These are phyloP conservation scores for Naematelia encephala DNA, from an alignment of 768 basidiomycete species.

Conservation along the genomic window DNA sequence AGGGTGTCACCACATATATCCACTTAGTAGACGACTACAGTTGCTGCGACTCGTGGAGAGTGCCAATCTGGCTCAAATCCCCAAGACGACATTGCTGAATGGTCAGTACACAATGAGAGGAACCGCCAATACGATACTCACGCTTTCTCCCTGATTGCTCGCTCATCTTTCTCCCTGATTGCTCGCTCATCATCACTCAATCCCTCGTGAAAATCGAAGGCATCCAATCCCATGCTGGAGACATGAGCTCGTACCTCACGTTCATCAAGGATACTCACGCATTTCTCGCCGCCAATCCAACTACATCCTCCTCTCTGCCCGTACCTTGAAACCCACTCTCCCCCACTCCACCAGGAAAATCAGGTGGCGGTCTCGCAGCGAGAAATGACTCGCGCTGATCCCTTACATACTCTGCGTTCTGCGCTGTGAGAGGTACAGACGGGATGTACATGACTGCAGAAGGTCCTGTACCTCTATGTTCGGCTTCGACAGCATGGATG, in stretches of 20 bases:
- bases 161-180: constrained; percentile 21
- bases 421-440: constrained; percentile 41
- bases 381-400: constrained; percentile 65
- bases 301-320: constrained; percentile 54
- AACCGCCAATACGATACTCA: background rate
- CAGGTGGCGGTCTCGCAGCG: constrained; percentile 63
- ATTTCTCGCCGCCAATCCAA: constrained; percentile 47
- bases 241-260: background rate
- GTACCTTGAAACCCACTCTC: constrained; percentile 54
- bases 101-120: background rate
- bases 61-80: constrained; percentile 11
- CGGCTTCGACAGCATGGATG: constrained; percentile 46
- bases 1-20: too few species aligned
- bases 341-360: constrained; percentile 59
- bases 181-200: constrained; percentile 13
- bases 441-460: constrained; percentile 49
- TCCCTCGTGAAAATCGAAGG: constrained; percentile 17
- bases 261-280: constrained; percentile 35
- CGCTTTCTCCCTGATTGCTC: background rate
- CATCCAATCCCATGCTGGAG: constrained; percentile 54
- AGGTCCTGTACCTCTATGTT: constrained; percentile 35
- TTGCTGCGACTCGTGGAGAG: too few species aligned
- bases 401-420: constrained; percentile 56
- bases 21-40: too few species aligned
- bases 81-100: background rate